Base-by-base conservation (phyloP, 257 asterid genomes). In the Perilla frutescens region DNA sequence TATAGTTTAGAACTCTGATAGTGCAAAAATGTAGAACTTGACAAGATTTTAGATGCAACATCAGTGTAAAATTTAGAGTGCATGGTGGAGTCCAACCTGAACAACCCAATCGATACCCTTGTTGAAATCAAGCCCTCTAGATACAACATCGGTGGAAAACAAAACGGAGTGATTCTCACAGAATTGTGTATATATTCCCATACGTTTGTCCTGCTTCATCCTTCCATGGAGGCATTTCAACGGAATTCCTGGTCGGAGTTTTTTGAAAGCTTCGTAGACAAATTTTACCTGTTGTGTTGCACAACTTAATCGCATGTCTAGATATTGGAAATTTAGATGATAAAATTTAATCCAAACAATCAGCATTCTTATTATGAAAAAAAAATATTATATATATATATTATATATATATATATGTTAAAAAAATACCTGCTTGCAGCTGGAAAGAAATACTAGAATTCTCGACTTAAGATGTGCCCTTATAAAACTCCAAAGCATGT, bases 21-120 rank as follows among this genome's bases (percentile, higher is more conserved):
- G 26, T 26, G 54, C 26, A 20, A 20, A 45, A 45, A 10, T 41
- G 34, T 15, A 26, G n/a, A 13, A 51, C 59, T 8, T 34, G 26
- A 34, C 4, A 4, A 34, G 37, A 34, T 4, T 34, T 34, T 4
- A 34, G 37, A 34, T 34, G 43, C 65, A 64, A 70, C 55, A 20
- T 20, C 26, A 5, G 29, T 7, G 37, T 53, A 73, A 29, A 29
- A 54, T 13, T n/a, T 72, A 45, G 49, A 51, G 31, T 20, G 15
- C 39, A 53, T 3, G 26, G 31, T 20, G 77, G 69, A 37, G 67
- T 76, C 79, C 50, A 76, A 92, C 98, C 98, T 92, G 98, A 81
- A 91, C 93, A 84, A 95, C 99, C 99, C 99, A 95, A 79, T 95
- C 99, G 12, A 95, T 96, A 4, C 83, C 86, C 85, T 90, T 87